Evolutionary conservation across 495 filamentous ascomycete genomes (phyloP).

Genomic region (Bathelium albidoporum): DNA sequence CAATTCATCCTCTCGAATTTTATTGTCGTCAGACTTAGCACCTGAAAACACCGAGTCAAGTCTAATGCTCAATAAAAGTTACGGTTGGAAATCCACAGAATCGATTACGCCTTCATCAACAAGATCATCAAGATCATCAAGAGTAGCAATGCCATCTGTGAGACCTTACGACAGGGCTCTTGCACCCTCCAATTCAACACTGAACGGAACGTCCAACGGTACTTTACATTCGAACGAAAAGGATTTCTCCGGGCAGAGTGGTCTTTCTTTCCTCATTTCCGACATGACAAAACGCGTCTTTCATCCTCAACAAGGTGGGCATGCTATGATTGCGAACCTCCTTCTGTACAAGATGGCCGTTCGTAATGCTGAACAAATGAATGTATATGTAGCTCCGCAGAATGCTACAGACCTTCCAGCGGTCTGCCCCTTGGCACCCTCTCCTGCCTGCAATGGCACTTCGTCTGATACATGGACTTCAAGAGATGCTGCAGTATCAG

Average conservation of each 20-base stretch:
- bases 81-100: no score
- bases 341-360: not conserved
- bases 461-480: not conserved
- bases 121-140: not conserved
- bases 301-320: not conserved
- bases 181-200: not conserved
- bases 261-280: not conserved
- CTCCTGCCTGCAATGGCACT: not conserved
- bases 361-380: not conserved
- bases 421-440: not conserved
- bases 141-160: not conserved
- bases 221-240: not conserved
- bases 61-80: no score
- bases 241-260: not conserved
- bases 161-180: not conserved
- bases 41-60: no score
- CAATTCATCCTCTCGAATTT: not conserved
- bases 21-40: not conserved
- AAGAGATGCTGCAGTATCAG: not conserved
- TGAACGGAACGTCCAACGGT: not conserved
- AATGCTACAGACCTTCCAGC: not conserved
- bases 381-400: not conserved
- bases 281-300: not conserved
- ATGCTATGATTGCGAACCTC: not conserved
- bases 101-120: no score